A percentile compares a stretch with the other conserved stretches of the same genome.
phyloP scores from a whole-genome alignment of 2,329 filamentous ascomycete species.

The Rasamsonia emersonii region DNA sequence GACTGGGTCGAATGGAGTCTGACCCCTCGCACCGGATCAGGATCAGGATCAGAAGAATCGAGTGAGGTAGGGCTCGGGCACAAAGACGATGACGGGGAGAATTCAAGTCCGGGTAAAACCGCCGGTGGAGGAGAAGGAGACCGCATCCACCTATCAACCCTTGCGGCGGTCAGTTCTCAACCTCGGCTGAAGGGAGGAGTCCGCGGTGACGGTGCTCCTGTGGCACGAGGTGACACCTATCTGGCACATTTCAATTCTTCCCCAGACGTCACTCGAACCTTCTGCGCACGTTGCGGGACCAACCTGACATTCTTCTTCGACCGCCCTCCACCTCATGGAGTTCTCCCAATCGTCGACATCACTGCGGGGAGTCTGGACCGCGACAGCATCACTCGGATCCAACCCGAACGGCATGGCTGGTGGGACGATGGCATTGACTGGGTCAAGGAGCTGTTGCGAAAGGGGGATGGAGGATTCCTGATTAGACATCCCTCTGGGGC shows the following conservation, averaged over 20 bases:
- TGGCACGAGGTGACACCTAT: not conserved
- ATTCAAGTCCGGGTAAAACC: too few relatives aligned
- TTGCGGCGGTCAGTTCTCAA: not conserved
- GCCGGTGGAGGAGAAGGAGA: too few relatives aligned
- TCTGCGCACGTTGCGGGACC: constrained; percentile 21
- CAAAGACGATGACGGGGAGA: too few relatives aligned
- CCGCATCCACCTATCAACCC: not conserved
- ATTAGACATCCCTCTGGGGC: constrained; percentile 7
- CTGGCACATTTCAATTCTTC: constrained; percentile 11
- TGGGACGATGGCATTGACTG: constrained; percentile 16
- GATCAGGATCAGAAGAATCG: not conserved
- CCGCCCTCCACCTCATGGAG: constrained; percentile 6
- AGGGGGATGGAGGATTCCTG: constrained; percentile 7
- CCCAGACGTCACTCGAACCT: constrained; percentile 15
- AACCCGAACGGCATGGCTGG: constrained; percentile 14
- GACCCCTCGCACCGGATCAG: constrained; percentile 1
- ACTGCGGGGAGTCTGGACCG: constrained; percentile 17
- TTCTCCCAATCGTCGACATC: constrained; percentile 13
- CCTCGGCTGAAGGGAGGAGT: not conserved
- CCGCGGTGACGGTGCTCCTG: too few relatives aligned
- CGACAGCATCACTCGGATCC: constrained; percentile 12
- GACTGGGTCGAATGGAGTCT: constrained; percentile 19
- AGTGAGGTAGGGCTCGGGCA: too few relatives aligned
- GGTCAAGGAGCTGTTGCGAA: constrained; percentile 13
- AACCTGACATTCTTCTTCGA: constrained; percentile 15